Evolutionary conservation across 345 rosid genomes (phyloP).

Genomic region (Brassica nigra): DNA sequence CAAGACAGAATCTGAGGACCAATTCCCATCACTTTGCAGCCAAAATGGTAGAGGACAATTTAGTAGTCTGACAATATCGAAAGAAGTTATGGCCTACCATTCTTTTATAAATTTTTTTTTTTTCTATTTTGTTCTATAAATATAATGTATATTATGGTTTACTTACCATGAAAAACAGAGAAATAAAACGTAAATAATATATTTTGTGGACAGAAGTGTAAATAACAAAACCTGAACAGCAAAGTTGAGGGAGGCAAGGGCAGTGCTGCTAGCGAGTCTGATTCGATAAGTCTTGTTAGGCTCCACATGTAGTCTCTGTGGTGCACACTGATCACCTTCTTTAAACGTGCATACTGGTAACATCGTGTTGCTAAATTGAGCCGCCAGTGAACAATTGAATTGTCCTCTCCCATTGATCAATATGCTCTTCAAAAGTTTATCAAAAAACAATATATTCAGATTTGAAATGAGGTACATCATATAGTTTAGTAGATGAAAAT

Average conservation of each 20-base stretch:
- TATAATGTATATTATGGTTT: neutral
- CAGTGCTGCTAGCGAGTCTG: conserved; percentile 70
- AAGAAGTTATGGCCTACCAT: conserved; percentile 1
- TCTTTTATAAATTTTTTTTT: neutral
- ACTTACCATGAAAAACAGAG: neutral
- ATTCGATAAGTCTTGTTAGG: conserved; percentile 70
- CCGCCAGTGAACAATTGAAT: conserved; percentile 70
- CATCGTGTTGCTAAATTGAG: conserved; percentile 38
- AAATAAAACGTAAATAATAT: neutral
- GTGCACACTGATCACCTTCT: conserved; percentile 68
- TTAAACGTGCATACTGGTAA: conserved; percentile 47
- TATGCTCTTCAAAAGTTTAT: conserved; percentile 33
- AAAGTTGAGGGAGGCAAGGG: conserved; percentile 75
- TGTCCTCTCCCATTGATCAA: conserved; percentile 90
- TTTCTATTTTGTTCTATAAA: neutral
- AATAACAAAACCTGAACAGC: conserved; percentile 52
- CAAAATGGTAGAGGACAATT: neutral
- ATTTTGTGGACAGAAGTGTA: neutral
- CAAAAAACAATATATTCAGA: neutral
- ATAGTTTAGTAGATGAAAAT: neutral
- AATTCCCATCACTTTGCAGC: neutral
- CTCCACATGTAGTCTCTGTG: conserved; percentile 48
- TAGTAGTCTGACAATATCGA: neutral
- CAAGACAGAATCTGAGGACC: conserved; percentile 3
- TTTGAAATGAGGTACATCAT: neutral